Base-by-base conservation (phyloP, 352 stramenopile genomes). In the Bremia lactucae region DNA sequence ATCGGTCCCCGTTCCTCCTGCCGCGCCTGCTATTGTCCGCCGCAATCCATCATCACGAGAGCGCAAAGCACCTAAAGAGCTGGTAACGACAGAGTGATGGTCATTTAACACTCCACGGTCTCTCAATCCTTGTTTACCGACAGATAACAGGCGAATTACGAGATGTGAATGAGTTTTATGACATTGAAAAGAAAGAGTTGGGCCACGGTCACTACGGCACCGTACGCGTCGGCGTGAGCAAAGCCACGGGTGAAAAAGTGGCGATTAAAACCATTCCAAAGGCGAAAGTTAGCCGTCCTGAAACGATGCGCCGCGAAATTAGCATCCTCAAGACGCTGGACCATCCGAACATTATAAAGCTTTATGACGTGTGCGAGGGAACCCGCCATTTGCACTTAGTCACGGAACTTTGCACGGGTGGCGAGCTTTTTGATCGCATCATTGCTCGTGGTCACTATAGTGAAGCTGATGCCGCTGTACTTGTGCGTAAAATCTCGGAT, bases 241-340 rank as follows among this genome's bases (percentile, higher is more conserved):
- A 95, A 36, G 61, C 79, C 40, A 97, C 83, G 9, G 91, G 92
- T 23, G 74, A 96, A 40, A 93, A 89, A 56, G 95, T 96, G 58
- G 96, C 96, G n/a, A 97, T 99, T 45, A 99, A 99, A 76, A 97
- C 91, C 14, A 98, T 99, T 54, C 75, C 87, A 31, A 99, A 99
- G 77, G 75, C 77, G 15, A 97, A 97, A 55, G 92, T 98, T 15
- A 87, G 73, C 16, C 56, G 61, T 6, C 58, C 97, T 2, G 94
- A 98, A 59, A 95, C 90, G n/a, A 85, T 99, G 46, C 92, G 88
- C 41, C 83, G 85, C 46, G 86, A 96, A 57, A 94, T 96, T 42
- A 83, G 77, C 53, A 95, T 96, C 50, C 72, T 96, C 6, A 80
- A 92, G 67, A 86, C 66, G 6, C 52, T 96, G 36, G 73, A 95